Percentiles rank a stretch among this genome's conserved stretches.
Conservation (phyloP, 225 moss, liverwort and hornwort species). For the Sphagnum contortum region DNA sequence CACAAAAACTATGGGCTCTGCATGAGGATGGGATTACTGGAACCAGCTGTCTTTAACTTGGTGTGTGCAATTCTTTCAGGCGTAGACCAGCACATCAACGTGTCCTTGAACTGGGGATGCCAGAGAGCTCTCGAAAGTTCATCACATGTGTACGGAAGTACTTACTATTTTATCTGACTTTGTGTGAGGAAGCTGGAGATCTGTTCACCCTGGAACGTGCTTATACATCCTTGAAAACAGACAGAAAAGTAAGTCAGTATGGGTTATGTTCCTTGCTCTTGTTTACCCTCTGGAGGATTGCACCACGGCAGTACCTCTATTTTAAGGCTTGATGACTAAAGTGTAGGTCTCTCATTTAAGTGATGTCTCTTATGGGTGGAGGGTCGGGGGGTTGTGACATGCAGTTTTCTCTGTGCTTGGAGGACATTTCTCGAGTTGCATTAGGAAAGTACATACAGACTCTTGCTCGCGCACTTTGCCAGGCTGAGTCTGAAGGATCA, state of each 20-base stretch:
- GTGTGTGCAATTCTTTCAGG: slow-evolving; percentile 21
- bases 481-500: slow-evolving; percentile 51
- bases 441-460: slow-evolving; percentile 83
- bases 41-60: not conserved
- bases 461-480: slow-evolving; percentile 66
- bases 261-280: not conserved
- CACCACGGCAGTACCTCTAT: not conserved
- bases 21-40: too few species aligned
- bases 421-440: slow-evolving; percentile 83
- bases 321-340: too few species aligned
- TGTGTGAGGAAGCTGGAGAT: slow-evolving; percentile 92
- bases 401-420: slow-evolving; percentile 94
- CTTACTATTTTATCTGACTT: slow-evolving; percentile 72
- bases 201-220: slow-evolving; percentile 84
- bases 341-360: too few species aligned
- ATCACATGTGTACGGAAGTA: slow-evolving; percentile 97
- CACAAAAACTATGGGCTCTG: too few species aligned
- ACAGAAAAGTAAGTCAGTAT: slow-evolving; percentile 61
- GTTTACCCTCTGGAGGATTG: not conserved
- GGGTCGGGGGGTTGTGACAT: not conserved
- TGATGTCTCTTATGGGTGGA: too few species aligned
- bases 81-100: slow-evolving; percentile 84
- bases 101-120: slow-evolving; percentile 86
- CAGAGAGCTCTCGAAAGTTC: slow-evolving; percentile 93
- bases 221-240: slow-evolving; percentile 70